These are phyloP conservation scores for Xylariaceae sp. DNA, from an alignment of 2,329 filamentous ascomycete species.

Conservation along the genomic window DNA sequence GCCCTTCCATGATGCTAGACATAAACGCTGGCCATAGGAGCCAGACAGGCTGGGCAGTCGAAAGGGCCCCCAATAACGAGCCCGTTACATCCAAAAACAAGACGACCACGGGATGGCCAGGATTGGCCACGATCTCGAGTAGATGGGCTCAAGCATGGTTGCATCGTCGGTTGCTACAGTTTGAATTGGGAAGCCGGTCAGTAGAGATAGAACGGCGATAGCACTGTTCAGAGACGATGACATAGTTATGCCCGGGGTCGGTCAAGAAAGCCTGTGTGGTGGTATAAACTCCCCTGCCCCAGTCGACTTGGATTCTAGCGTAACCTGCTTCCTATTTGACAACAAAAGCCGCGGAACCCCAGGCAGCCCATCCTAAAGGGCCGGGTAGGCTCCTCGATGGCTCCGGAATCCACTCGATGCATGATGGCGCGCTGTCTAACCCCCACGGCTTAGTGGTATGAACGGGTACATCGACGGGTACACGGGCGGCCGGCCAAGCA, in stretches of 20 bases:
- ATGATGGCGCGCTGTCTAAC: background rate
- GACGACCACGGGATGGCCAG: background rate
- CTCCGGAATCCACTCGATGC: background rate
- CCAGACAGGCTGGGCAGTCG: background rate
- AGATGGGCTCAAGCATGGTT: background rate
- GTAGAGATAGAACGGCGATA: background rate
- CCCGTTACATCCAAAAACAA: background rate
- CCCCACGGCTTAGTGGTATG: background rate
- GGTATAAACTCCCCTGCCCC: too few relatives aligned
- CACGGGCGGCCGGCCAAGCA: too few relatives aligned
- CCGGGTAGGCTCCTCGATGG: background rate
- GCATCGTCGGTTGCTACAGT: background rate
- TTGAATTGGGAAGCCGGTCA: background rate
- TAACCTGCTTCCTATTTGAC: background rate
- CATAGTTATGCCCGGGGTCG: too few relatives aligned
- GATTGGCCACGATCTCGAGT: background rate
- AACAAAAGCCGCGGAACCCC: background rate
- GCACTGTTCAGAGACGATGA: too few relatives aligned
- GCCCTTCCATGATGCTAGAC: background rate
- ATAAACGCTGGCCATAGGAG: background rate
- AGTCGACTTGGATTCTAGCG: background rate
- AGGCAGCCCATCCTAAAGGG: background rate
- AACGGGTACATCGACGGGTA: background rate
- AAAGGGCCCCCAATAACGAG: background rate
- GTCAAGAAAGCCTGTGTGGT: too few relatives aligned